phyloP scores from a whole-genome alignment of 2,329 filamentous ascomycete genomes.

The Aureobasidium mangrovei region DNA sequence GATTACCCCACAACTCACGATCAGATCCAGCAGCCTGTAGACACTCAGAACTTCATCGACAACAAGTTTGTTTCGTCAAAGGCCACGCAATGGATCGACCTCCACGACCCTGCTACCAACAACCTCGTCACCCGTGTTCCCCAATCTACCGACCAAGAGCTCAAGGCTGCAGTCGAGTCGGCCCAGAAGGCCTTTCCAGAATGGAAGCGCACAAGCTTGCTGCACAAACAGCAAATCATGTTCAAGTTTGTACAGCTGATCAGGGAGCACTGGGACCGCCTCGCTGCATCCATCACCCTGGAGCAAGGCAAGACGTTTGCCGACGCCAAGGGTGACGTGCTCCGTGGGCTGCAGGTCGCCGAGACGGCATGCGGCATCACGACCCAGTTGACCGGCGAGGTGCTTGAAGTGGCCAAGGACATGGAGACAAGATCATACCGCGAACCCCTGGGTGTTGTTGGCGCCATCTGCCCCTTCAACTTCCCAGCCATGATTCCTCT shows the following conservation, averaged over 20 bases:
- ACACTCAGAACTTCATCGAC: constrained; percentile 75
- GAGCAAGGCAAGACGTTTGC: constrained; percentile 86
- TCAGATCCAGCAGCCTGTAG: constrained; percentile 54
- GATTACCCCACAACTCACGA: constrained; percentile 64
- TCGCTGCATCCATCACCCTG: constrained; percentile 76
- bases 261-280: constrained; percentile 73
- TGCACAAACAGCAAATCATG: constrained; percentile 72
- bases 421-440: constrained; percentile 81
- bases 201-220: constrained; percentile 61
- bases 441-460: constrained; percentile 72
- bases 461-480: constrained; percentile 83
- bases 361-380: constrained; percentile 75
- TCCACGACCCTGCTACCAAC: constrained; percentile 73
- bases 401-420: constrained; percentile 78
- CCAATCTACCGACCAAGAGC: constrained; percentile 66
- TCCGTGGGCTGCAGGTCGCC: constrained; percentile 74
- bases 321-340: constrained; percentile 72
- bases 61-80: constrained; percentile 56
- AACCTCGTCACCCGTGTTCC: constrained; percentile 72
- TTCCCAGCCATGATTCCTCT: constrained; percentile 89
- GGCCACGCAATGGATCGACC: constrained; percentile 62
- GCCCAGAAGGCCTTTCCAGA: constrained; percentile 62
- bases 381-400: constrained; percentile 72
- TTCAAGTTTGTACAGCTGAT: constrained; percentile 72
- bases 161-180: constrained; percentile 62